phyloP scores from a whole-genome alignment of 257 asterid species.

The Scutellaria barbata region DNA sequence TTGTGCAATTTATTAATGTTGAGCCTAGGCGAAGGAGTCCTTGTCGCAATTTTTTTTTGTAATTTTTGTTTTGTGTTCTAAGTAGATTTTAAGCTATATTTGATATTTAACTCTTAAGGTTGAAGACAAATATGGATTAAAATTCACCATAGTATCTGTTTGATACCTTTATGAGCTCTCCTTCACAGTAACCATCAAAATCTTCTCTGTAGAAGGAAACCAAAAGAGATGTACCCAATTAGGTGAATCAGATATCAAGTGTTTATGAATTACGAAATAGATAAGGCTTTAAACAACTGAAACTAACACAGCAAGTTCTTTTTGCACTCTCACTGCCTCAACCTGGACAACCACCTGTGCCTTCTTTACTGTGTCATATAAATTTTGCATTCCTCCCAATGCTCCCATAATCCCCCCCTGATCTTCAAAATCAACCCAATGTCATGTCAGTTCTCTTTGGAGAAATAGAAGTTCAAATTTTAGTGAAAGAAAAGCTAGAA shows the following conservation, averaged over 20 bases:
- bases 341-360: slow-evolving; percentile 84
- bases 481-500: neutral
- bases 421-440: slow-evolving; percentile 28
- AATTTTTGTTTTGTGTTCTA: no score
- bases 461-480: slow-evolving; percentile 1
- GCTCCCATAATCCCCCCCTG: slow-evolving; percentile 61
- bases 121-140: neutral
- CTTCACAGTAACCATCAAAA: slow-evolving; percentile 82
- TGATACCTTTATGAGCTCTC: slow-evolving; percentile 75
- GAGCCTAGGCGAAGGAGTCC: no score
- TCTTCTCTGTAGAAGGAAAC: slow-evolving; percentile 60
- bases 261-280: neutral
- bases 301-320: slow-evolving; percentile 70
- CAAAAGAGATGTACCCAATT: neutral
- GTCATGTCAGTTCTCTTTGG: slow-evolving; percentile 4
- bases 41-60: no score
- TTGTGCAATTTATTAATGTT: no score
- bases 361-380: slow-evolving; percentile 70
- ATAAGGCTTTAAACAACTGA: slow-evolving; percentile 9
- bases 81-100: neutral
- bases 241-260: slow-evolving; percentile 3
- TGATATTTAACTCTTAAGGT: neutral
- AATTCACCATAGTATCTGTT: neutral
- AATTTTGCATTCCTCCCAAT: slow-evolving; percentile 62
- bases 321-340: slow-evolving; percentile 74